Percentiles rank a stretch among this genome's conserved stretches.
Evolutionary conservation across 345 rosid species (phyloP).

Genomic region (Corchorus capsularis): DNA sequence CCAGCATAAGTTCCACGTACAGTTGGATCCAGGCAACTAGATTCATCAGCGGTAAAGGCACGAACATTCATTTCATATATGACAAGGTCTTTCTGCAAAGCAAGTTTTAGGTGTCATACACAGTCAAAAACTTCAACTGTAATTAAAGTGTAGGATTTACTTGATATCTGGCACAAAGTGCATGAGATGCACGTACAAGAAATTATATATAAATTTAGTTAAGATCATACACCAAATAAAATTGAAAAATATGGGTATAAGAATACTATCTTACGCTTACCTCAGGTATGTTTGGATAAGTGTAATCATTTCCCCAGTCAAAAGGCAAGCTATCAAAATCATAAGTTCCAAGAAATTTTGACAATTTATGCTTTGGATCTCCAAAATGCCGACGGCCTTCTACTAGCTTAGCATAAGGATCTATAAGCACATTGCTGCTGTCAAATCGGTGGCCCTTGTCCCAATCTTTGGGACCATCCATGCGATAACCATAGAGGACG

Average conservation of each 20-base stretch:
- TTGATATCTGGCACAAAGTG: slow-evolving; percentile 3
- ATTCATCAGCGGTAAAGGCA: slow-evolving; percentile 87
- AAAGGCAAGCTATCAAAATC: slow-evolving; percentile 80
- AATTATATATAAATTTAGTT: not conserved
- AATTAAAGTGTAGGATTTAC: not conserved
- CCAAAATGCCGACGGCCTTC: slow-evolving; percentile 80
- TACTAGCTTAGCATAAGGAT: slow-evolving; percentile 90
- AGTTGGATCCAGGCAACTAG: slow-evolving; percentile 72
- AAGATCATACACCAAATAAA: not conserved
- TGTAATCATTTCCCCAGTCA: slow-evolving; percentile 80
- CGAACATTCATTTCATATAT: slow-evolving; percentile 96
- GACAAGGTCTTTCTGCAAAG: slow-evolving; percentile 86
- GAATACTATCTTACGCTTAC: slow-evolving; percentile 34
- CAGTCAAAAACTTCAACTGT: not conserved
- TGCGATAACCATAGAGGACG: slow-evolving; percentile 82
- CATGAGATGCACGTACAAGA: not conserved
- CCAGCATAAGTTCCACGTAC: slow-evolving; percentile 83
- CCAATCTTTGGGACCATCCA: slow-evolving; percentile 87
- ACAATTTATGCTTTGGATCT: slow-evolving; percentile 57
- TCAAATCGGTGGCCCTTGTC: slow-evolving; percentile 86
- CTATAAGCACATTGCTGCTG: slow-evolving; percentile 57
- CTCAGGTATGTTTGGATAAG: slow-evolving; percentile 78
- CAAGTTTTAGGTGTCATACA: slow-evolving; percentile 13
- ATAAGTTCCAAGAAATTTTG: slow-evolving; percentile 77
- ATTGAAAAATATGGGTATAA: not conserved